Base-by-base conservation (phyloP, 352 stramenopile species). In the Achlya hypogyna region DNA sequence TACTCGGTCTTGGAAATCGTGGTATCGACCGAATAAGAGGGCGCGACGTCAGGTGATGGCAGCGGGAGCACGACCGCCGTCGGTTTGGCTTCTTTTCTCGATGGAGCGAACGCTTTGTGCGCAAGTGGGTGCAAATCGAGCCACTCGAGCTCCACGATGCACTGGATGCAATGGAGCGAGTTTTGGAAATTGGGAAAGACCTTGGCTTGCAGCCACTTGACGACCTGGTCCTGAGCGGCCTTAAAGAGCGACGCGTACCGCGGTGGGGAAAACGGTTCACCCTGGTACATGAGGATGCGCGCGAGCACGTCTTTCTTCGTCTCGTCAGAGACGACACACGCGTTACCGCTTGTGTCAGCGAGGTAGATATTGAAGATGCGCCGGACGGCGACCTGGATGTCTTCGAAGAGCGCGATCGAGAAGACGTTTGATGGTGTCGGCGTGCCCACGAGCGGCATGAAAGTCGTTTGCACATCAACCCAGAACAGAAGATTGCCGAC, bases 121-220 rank as follows among this genome's bases (percentile, higher is more conserved):
- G 25, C 18, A 22, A 12, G 31, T 5, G 5, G 71, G 35, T 91
- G 81, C 0, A 77, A 77, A 65, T 88, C 79, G 6, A 91, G 67
- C 62, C 87, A 79, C 52, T 89, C 83, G 0, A 76, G 79, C 72
- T 91, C 83, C 32, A 89, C 79, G 1, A 91, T 74, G 1, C 86
- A 73, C 60, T 78, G 73, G 25, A 91, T 81, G 71, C 88, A 91
- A 20, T 84, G 56, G 51, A 67, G 75, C 1, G 83, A 89, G n/a
- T 54, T 53, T 23, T 81, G 74, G 65, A 89, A 91, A 14, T 74
- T 75, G 2, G 76, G 72, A 47, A 89, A 87, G n/a, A 89, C 71
- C 10, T 78, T 74, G 0, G 72, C 73, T 51, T 84, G 74, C 42
- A 91, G 73, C 83, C 83, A 91, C 52, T 82, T 68, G 78, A 78